Base-by-base conservation (phyloP, 2,329 filamentous ascomycete genomes). In the Colletotrichum cordylinicola region DNA sequence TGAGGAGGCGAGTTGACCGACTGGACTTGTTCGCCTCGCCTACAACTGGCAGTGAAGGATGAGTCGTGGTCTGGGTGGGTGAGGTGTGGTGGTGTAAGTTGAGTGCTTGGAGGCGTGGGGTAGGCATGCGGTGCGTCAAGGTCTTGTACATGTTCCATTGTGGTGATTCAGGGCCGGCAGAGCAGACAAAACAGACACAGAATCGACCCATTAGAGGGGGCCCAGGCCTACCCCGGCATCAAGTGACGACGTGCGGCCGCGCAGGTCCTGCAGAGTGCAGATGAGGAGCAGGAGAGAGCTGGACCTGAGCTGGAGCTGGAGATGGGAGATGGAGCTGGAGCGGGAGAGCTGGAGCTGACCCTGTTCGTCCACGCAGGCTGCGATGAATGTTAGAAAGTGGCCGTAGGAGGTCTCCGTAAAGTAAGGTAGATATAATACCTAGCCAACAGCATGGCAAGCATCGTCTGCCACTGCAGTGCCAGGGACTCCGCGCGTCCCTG, bases 221-320 rank as follows among this genome's bases (percentile, higher is more conserved):
- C 35, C 67, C 29, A 61, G 67, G 60, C 52, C 67, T 16, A 70
- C 27, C 13, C 56, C 43, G 29, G 37, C 33, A 52, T 66, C 72
- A 71, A 74, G 61, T 74, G 72, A 72, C 68, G 37, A 58, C 7
- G 43, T 39, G 48, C 58, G 58, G 43, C 48, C 56, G 43, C 66
- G 43, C 39, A 65, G 31, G 31, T 58, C 27, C 27, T 33, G 29
- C 55, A 10, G 16, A 27, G n/a, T 52, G 43, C 43, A 52, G 43
- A 52, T 52, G 43, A 52, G 18, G n/a, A 52, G 43, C 43, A 52
- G 43, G 43, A 52, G 43, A 52, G n/a, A 52, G 43, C 6, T 52
- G 21, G 39, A 48, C n/a, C 43, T 52, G 12, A 52, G 43, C 43
- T 52, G n/a, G 43, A 48, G 43, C n/a, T 48, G 43, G 43, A 21